Base-by-base conservation (phyloP, 257 asterid species). In the Nyctanthes arbortristis region DNA sequence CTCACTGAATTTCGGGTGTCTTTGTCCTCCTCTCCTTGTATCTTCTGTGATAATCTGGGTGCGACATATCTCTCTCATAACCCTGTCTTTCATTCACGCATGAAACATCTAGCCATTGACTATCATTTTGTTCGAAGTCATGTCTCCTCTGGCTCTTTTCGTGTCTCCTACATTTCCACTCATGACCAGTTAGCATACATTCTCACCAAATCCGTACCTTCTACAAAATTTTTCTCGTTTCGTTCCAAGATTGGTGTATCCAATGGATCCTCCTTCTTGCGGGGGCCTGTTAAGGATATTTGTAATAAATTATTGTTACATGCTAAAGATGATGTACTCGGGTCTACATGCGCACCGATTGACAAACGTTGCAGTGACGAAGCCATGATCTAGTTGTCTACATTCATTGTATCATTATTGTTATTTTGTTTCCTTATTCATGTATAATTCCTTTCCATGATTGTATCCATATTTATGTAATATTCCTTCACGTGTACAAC, bases 1-100 rank as follows among this genome's bases (percentile, higher is more conserved):
- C 25, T 30, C 16, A 18, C 0, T 10, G 65, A 59, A 13, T 34
- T 59, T 10, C n/a, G n/a, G 4, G 35, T 27, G 8, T 59, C 12
- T 14, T 12, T 4, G n/a, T n/a, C n/a, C 2, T 12, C 18, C 2
- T 13, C 0, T 34, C 35, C 8, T 5, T n/a, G 1, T 20, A 59
- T 59, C 37, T 59, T 25, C 16, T 27, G 65, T 59, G 65, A 59
- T 20, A 59, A 59, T 31, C 5, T 59, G 18, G 36, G 37, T 12
- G 20, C 65, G 16, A 59, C 37, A 10, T 59, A 59, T 30, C 18
- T 59, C 1, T 59, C n/a, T 13, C 8, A 18, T 6, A 59, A 59
- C 25, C 65, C 37, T 11, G 18, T 59, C 8, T 59, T 59, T 29
- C 65, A 59, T n/a, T n/a, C n/a, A n/a, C n/a, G n/a, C n/a, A n/a